Evolutionary conservation across 202 grass and related monocot species (phyloP).

Genomic region (Dendrocalamus latiflorus): DNA sequence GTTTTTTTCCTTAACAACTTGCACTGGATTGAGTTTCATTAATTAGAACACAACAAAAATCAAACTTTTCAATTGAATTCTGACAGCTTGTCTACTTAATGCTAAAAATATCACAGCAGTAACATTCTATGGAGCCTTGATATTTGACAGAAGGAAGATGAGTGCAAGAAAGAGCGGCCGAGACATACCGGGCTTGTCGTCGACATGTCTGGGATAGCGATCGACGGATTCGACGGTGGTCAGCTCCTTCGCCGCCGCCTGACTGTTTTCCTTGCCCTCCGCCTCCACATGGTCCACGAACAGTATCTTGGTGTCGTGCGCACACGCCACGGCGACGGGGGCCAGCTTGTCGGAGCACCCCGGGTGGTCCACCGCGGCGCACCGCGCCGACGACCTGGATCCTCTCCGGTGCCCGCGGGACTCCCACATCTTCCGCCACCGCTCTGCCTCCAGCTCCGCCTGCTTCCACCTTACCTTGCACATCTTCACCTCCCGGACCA

Average conservation of each 20-base stretch:
- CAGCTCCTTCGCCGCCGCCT: conserved; percentile 21
- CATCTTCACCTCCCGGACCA: conserved; percentile 65
- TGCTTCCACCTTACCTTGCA: conserved; percentile 63
- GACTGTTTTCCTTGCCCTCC: conserved; percentile 30
- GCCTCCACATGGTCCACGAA: conserved; percentile 54
- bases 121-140: neutral
- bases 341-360: conserved; percentile 49
- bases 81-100: neutral
- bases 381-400: conserved; percentile 36
- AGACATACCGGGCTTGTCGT: conserved; percentile 60
- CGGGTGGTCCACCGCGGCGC: neutral
- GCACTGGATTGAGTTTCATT: neutral
- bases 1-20: neutral
- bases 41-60: neutral
- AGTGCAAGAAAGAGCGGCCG: neutral
- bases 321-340: neutral
- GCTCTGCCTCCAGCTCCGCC: conserved; percentile 56
- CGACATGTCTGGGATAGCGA: conserved; percentile 28
- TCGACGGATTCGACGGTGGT: conserved; percentile 42
- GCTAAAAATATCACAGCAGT: neutral
- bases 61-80: neutral
- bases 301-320: conserved; percentile 42
- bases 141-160: neutral
- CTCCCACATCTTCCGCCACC: conserved; percentile 67
- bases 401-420: conserved; percentile 38